Conservation (phyloP, 441 rosid species). For the Gossypium davidsonii region DNA sequence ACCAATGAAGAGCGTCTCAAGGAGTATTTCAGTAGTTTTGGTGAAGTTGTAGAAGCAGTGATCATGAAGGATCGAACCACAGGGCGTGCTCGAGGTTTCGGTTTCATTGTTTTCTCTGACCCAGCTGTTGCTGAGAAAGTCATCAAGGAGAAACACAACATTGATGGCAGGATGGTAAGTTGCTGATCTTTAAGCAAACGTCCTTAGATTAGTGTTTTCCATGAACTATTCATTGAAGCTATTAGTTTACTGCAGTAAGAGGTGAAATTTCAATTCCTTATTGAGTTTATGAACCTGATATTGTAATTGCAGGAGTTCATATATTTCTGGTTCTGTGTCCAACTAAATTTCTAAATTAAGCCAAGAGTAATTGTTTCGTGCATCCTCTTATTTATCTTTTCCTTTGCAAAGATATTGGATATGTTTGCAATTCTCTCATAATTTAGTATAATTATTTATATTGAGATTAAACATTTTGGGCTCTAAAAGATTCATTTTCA, state of each 20-base stretch:
- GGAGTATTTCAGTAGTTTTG: conserved; percentile 76
- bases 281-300: conserved; percentile 15
- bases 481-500: conserved; percentile 18
- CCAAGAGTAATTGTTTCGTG: conserved; percentile 6
- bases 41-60: conserved; percentile 90
- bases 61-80: conserved; percentile 97
- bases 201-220: not conserved
- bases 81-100: conserved; percentile 97
- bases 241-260: not conserved
- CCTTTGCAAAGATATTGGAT: conserved; percentile 1
- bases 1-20: conserved; percentile 82
- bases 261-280: conserved; percentile 10
- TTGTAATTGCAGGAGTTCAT: conserved; percentile 30
- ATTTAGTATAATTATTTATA: not conserved
- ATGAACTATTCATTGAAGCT: not conserved
- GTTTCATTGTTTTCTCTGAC: conserved; percentile 89
- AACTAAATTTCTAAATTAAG: conserved; percentile 18
- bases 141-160: conserved; percentile 68
- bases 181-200: conserved; percentile 6
- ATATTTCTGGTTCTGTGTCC: conserved; percentile 19
- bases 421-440: conserved; percentile 5
- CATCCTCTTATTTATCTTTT: conserved; percentile 7
- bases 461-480: not conserved
- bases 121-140: conserved; percentile 85
- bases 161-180: conserved; percentile 86